These are phyloP conservation scores for Trichoderma harzianum DNA, from an alignment of 2,329 filamentous ascomycete genomes.

Conservation along the genomic window DNA sequence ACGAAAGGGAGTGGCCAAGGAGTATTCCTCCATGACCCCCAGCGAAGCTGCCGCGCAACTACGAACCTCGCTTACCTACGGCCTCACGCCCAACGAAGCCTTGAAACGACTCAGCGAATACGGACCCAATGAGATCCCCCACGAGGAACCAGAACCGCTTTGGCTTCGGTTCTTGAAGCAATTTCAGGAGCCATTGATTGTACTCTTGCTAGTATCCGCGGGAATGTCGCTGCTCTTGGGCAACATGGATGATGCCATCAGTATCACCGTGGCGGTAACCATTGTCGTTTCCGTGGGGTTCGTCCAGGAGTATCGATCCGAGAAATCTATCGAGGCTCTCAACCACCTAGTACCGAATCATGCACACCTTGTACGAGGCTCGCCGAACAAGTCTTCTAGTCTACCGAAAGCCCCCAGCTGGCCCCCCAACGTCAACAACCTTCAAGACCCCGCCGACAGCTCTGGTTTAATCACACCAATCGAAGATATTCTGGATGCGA, in stretches of 20 bases:
- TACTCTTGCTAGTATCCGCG: slow-evolving; percentile 86
- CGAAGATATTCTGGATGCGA: slow-evolving; percentile 63
- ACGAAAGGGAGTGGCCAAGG: slow-evolving; percentile 52
- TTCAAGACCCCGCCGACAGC: slow-evolving; percentile 41
- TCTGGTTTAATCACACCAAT: slow-evolving; percentile 56
- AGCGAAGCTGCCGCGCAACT: slow-evolving; percentile 74
- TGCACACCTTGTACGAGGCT: slow-evolving; percentile 82
- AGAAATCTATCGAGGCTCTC: slow-evolving; percentile 93
- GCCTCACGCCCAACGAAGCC: slow-evolving; percentile 78
- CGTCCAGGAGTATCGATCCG: slow-evolving; percentile 94
- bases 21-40: slow-evolving; percentile 66
- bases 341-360: slow-evolving; percentile 93
- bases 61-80: slow-evolving; percentile 77
- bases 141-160: slow-evolving; percentile 87
- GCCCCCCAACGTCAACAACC: slow-evolving; percentile 44
- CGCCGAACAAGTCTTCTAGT: slow-evolving; percentile 35
- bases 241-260: slow-evolving; percentile 91
- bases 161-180: slow-evolving; percentile 96
- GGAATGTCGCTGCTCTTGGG: slow-evolving; percentile 85
- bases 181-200: slow-evolving; percentile 91
- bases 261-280: slow-evolving; percentile 91
- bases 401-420: slow-evolving; percentile 41
- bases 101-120: slow-evolving; percentile 73
- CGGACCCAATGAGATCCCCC: slow-evolving; percentile 91
- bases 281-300: slow-evolving; percentile 97